A percentile compares a stretch with the other conserved stretches of the same genome.
Conservation (phyloP, 495 filamentous ascomycete species). For the Thermothielavioides terrestris region DNA sequence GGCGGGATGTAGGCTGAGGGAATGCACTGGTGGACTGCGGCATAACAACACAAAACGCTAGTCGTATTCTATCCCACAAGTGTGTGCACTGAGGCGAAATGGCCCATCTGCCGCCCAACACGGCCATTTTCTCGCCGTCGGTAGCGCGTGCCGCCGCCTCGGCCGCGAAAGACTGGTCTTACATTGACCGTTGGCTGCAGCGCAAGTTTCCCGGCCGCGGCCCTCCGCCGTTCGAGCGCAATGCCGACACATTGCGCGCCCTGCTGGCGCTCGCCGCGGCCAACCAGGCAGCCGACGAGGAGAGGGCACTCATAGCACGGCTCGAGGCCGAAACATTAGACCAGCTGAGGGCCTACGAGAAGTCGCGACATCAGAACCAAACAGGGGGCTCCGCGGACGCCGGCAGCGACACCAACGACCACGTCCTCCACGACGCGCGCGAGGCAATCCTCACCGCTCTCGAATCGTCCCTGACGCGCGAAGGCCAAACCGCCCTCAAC, state of each 20-base stretch:
- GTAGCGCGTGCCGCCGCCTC: constrained; percentile 55
- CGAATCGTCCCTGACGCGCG: constrained; percentile 30
- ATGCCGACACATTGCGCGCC: constrained; percentile 69
- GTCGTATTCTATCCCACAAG: neutral
- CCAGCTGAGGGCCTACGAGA: constrained; percentile 28
- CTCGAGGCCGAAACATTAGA: constrained; percentile 53
- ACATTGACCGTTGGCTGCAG: constrained; percentile 72
- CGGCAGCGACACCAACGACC: neutral
- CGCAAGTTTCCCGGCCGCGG: constrained; percentile 45
- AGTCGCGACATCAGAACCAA: constrained; percentile 15
- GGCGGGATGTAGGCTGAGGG: no score
- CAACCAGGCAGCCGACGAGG: constrained; percentile 79
- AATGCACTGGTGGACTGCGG: no score
- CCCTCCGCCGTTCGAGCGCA: constrained; percentile 68
- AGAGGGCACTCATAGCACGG: constrained; percentile 48
- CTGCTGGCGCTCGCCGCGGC: constrained; percentile 65
- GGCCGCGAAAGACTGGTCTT: constrained; percentile 78
- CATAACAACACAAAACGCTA: no score
- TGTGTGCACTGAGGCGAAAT: constrained; percentile 24
- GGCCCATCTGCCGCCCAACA: constrained; percentile 43
- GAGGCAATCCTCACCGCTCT: constrained; percentile 33
- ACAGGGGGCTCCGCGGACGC: no score
- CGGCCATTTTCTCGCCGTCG: constrained; percentile 63
- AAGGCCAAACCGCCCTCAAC: constrained; percentile 36
- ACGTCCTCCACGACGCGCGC: constrained; percentile 26